Conservation (phyloP, 1,284 basidiomycete genomes). For the Exsudoporus floridanus region DNA sequence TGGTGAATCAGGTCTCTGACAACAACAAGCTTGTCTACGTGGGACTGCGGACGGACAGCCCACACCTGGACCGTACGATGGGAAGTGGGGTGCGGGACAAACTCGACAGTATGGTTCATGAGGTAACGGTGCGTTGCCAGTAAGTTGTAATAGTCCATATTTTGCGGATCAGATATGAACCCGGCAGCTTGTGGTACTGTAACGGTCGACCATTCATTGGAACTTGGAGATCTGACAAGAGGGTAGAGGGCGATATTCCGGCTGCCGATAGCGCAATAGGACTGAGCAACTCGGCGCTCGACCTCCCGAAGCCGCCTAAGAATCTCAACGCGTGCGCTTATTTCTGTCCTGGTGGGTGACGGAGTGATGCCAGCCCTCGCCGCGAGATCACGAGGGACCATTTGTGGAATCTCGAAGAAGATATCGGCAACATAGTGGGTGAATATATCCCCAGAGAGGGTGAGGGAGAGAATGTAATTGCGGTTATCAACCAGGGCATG, state of each 20-base stretch:
- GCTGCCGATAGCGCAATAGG: conserved; percentile 38
- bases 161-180: conserved; percentile 36
- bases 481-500: conserved; percentile 37
- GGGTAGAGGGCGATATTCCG: conserved; percentile 44
- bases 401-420: conserved; percentile 55
- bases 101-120: conserved; percentile 64
- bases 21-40: conserved; percentile 55
- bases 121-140: conserved; percentile 77
- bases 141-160: conserved; percentile 40
- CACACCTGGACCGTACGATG: conserved; percentile 65
- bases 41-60: conserved; percentile 63
- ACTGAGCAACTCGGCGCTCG: conserved; percentile 44
- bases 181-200: conserved; percentile 51
- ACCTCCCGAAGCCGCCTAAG: conserved; percentile 54
- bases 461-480: conserved; percentile 44
- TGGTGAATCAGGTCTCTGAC: conserved; percentile 55
- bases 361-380: conserved; percentile 47
- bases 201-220: conserved; percentile 51
- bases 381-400: conserved; percentile 48
- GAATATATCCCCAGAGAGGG: conserved; percentile 52
- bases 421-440: conserved; percentile 49
- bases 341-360: conserved; percentile 34
- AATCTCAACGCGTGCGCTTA: conserved; percentile 57
- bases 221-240: conserved; percentile 44
- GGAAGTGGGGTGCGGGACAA: conserved; percentile 55